Conservation (phyloP, 139 green algal genomes). For the Trebouxia sp. region DNA sequence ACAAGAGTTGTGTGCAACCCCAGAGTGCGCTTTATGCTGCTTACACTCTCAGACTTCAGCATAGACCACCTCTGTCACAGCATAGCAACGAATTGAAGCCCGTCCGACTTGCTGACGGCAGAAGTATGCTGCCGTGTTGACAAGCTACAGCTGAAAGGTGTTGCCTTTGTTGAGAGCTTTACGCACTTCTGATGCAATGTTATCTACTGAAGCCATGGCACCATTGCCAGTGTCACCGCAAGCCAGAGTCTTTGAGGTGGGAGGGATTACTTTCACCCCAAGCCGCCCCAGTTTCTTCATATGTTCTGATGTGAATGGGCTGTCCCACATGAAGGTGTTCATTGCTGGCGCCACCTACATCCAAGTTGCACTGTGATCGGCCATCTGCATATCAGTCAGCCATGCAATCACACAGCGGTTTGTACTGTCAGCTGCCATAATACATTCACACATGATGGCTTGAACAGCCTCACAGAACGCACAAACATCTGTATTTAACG, state of each 20-base stretch:
- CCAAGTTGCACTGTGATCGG: too few relatives aligned
- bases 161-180: too few relatives aligned
- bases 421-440: background rate
- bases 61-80: too few relatives aligned
- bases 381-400: background rate
- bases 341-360: constrained; percentile 83
- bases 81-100: too few relatives aligned
- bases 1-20: too few relatives aligned
- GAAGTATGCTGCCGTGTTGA: too few relatives aligned
- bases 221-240: constrained; percentile 91
- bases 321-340: constrained; percentile 98
- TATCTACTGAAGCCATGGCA: constrained; percentile 74
- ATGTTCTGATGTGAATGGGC: constrained; percentile 81
- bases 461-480: background rate
- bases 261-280: constrained; percentile 65
- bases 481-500: too few relatives aligned
- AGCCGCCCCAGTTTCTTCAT: constrained; percentile 60
- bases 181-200: constrained; percentile 42
- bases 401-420: background rate
- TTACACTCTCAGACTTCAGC: too few relatives aligned
- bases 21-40: too few relatives aligned
- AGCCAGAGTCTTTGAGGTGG: constrained; percentile 81
- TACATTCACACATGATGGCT: background rate
- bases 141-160: too few relatives aligned
- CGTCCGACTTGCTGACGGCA: too few relatives aligned